Percentiles rank a stretch among this genome's conserved stretches.
Evolutionary conservation across 2,329 filamentous ascomycete genomes (phyloP).

Genomic region (Colletotrichum musicola): DNA sequence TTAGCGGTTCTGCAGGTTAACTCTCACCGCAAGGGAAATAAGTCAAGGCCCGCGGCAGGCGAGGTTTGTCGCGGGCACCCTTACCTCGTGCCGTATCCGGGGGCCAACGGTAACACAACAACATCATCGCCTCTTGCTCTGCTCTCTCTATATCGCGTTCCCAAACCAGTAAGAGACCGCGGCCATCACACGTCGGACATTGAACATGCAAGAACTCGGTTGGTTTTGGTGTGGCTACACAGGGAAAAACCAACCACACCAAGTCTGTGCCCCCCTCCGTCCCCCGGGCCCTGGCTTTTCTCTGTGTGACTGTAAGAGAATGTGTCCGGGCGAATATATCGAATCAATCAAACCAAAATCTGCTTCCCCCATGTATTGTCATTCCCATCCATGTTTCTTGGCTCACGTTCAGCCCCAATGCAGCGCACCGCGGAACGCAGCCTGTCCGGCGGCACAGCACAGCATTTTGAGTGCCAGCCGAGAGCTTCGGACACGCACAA

Average conservation of each 20-base stretch:
- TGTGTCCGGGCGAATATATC: conserved; percentile 5
- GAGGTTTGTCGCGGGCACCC: not conserved
- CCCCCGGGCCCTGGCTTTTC: not conserved
- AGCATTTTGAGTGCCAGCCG: not conserved
- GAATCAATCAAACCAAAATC: conserved; percentile 8
- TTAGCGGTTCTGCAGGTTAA: conserved; percentile 24
- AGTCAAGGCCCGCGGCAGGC: not conserved
- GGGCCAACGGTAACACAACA: not conserved
- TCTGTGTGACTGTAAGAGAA: not conserved
- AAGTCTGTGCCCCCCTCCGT: conserved; percentile 7
- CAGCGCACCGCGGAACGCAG: not conserved
- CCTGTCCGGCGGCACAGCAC: conserved; percentile 16
- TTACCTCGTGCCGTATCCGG: no score
- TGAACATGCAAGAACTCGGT: not conserved
- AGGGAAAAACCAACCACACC: conserved; percentile 1
- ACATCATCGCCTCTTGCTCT: not conserved
- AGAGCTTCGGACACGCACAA: not conserved
- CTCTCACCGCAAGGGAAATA: no score
- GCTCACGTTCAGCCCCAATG: conserved; percentile 3
- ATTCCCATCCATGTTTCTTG: not conserved
- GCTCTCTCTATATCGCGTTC: not conserved
- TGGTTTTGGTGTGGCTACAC: conserved; percentile 17
- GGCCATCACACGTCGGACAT: not conserved
- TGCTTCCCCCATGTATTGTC: no score
- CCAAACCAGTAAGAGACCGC: not conserved